Percentiles rank a stretch among this genome's conserved stretches.
Conservation (phyloP, 176 grass and related monocot genomes). For the Avena sativa region DNA sequence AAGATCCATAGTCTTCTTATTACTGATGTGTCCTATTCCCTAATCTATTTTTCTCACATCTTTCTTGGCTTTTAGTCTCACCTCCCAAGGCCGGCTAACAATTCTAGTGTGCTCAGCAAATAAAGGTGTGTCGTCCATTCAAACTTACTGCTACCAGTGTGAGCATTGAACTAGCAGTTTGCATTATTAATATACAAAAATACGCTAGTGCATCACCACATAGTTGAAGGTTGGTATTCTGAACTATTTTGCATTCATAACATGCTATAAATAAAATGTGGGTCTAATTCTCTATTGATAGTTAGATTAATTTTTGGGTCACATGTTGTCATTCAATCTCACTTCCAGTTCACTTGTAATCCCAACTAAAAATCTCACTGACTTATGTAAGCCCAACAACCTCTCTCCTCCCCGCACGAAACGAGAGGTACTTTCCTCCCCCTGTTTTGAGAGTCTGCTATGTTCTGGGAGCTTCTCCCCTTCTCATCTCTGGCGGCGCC, state of each 20-base stretch:
- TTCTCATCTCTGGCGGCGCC: too few relatives aligned
- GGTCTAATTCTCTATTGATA: too few relatives aligned
- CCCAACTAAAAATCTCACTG: too few relatives aligned
- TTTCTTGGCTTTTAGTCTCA: neutral
- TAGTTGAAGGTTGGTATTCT: neutral
- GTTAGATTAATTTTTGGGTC: too few relatives aligned
- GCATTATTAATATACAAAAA: neutral
- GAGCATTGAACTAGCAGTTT: neutral
- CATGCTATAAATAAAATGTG: neutral
- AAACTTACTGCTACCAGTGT: neutral
- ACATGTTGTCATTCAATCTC: too few relatives aligned
- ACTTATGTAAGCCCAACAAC: too few relatives aligned
- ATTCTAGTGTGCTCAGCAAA: too few relatives aligned
- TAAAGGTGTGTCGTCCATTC: neutral
- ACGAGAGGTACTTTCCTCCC: too few relatives aligned
- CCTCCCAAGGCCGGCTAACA: neutral
- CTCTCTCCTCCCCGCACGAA: too few relatives aligned
- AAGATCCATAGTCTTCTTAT: neutral
- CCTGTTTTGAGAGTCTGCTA: too few relatives aligned
- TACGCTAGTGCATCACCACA: neutral
- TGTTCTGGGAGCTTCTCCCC: too few relatives aligned
- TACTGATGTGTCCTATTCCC: neutral
- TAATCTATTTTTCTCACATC: neutral
- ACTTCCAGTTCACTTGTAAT: too few relatives aligned
- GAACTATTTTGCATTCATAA: neutral